phyloP scores from a whole-genome alignment of 352 stramenopile genomes.

The Phytophthora pini region DNA sequence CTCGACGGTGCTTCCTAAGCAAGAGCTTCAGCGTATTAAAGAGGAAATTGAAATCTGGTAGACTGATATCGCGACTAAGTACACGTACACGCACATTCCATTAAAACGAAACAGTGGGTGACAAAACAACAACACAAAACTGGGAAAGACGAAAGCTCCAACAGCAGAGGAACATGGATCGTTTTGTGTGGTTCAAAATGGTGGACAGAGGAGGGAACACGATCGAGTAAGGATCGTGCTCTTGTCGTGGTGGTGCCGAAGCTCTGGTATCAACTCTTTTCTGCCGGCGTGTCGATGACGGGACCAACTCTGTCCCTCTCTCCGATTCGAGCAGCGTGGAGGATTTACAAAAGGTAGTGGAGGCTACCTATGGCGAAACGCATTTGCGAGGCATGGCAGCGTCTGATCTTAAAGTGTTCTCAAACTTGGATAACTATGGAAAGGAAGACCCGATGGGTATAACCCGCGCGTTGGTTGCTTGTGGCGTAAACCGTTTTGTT shows the following conservation, averaged over 20 bases:
- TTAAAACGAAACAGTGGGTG: no score
- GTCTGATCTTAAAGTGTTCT: neutral
- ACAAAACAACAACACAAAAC: no score
- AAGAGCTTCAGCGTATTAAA: conserved; percentile 80
- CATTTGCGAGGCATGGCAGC: neutral
- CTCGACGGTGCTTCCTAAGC: conserved; percentile 57
- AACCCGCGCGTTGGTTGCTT: no score
- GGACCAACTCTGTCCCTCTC: neutral
- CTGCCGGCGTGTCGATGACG: neutral
- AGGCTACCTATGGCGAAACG: neutral
- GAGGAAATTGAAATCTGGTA: conserved; percentile 86
- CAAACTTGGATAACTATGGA: neutral
- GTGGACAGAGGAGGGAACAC: no score
- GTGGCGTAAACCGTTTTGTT: no score
- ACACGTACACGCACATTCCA: no score
- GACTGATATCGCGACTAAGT: conserved; percentile 7
- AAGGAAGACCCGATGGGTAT: no score
- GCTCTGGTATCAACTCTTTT: neutral
- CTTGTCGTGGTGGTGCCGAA: neutral
- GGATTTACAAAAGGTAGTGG: neutral
- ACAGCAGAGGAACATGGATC: no score
- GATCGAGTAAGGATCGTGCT: no score
- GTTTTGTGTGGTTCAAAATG: no score
- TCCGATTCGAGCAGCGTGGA: neutral
- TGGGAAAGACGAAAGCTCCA: no score